Evolutionary conservation across 495 filamentous ascomycete species (phyloP).

Genomic region (Lasiosphaeris hirsuta): DNA sequence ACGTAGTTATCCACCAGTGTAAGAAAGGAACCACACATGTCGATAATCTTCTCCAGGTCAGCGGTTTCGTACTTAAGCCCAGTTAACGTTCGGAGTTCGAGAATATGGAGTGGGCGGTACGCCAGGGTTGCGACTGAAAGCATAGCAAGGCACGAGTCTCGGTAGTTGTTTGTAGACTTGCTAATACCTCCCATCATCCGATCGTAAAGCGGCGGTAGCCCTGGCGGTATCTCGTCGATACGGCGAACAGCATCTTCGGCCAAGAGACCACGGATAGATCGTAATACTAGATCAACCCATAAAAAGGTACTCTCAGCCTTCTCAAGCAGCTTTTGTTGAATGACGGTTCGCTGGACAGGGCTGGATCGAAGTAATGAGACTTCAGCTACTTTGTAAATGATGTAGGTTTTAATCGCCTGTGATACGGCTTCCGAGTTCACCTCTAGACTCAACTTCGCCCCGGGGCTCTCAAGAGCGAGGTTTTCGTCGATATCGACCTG

Average conservation of each 20-base stretch:
- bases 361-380: neutral
- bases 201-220: neutral
- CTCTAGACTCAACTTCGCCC: constrained; percentile 1
- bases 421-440: neutral
- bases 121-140: constrained; percentile 1
- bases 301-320: constrained; percentile 5
- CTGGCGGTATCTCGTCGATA: neutral
- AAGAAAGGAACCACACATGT: constrained; percentile 2
- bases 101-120: constrained; percentile 1
- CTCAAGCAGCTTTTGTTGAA: neutral
- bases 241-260: neutral
- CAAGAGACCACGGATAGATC: neutral
- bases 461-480: neutral
- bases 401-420: neutral
- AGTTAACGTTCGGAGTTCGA: neutral
- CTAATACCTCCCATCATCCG: constrained; percentile 2
- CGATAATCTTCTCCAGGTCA: constrained; percentile 1
- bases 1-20: neutral
- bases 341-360: neutral
- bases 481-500: neutral
- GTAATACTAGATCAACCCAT: neutral
- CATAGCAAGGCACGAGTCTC: neutral
- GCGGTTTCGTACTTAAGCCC: neutral
- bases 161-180: neutral
- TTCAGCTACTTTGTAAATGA: neutral